Evolutionary conservation across 257 asterid genomes (phyloP), one percentile per base, ranked within the genome.

Genomic region (Voacanga thouarsii): DNA sequence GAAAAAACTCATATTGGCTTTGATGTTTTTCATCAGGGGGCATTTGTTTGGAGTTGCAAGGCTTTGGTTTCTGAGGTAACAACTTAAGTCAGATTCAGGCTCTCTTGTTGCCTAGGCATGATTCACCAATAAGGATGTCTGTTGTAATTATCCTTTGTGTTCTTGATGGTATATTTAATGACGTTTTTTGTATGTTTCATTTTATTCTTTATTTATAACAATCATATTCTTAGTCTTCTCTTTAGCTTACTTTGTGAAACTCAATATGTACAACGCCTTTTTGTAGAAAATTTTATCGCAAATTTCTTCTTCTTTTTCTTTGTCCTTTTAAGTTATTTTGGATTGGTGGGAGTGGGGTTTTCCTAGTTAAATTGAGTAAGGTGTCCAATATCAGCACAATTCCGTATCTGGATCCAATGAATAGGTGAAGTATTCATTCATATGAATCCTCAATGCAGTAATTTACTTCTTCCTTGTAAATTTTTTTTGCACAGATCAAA

Each of bases 51-150:
- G 99, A 95, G 98, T 85, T 89, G 95, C 81, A 93, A 89, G 83
- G 98, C 99, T 55, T 87, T 95, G 88, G 92, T 95, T 75, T 82
- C 97, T 59, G 99, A 95, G 99, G 99, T 95, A 90, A 85, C 67
- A 80, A 56, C 76, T 28, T 14, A 6, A 12, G 28, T 45, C 9
- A 23, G 39, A 16, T 33, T 59, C 72, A 55, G 30, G 49, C 59
- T 75, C 75, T 74, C 61, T 23, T 56, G 66, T 75, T 70, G 18
- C 56, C 71, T 53, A 53, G 26, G 64, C 51, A 33, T 70, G 30
- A 65, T 78, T 33, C 51, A 70, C 63, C 16, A 16, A 60, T 60
- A 26, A 43, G 19, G 10, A 18, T 68, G 18, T 7, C 16, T 23
- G 24, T 19, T 23, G 37, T 21, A 59, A 11, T 1, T 6, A 21